A percentile compares a stretch with the other conserved stretches of the same genome.
Conservation (phyloP, 1,284 basidiomycete species). For the Tilletiaria anomala region DNA sequence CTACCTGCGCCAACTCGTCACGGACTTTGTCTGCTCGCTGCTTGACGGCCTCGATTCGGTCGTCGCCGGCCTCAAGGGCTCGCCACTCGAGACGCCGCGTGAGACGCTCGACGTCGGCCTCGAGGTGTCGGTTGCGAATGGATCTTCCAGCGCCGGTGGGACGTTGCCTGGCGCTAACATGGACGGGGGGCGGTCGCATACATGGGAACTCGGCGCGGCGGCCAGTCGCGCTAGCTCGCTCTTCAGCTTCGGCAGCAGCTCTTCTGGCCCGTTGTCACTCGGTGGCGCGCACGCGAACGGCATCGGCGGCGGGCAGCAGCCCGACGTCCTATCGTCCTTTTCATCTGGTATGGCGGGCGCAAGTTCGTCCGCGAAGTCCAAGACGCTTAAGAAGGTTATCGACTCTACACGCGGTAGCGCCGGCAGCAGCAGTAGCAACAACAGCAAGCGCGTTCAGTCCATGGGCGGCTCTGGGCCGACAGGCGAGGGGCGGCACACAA, state of each 20-base stretch:
- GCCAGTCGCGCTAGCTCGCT: slow-evolving; percentile 18
- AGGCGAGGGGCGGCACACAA: slow-evolving; percentile 21
- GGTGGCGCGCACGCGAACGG: not conserved
- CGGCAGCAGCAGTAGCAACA: not conserved
- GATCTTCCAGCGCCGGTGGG: no score
- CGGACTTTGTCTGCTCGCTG: slow-evolving; percentile 23
- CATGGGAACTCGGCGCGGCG: no score
- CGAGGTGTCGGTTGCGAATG: not conserved
- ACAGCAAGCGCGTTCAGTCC: no score
- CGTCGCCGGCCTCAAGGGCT: slow-evolving; percentile 22
- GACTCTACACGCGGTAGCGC: not conserved
- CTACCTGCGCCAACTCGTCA: slow-evolving; percentile 31
- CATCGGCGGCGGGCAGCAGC: not conserved
- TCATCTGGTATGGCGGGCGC: no score
- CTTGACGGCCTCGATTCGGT: slow-evolving; percentile 26
- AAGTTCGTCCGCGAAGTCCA: no score
- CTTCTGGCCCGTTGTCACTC: no score
- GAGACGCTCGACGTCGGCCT: slow-evolving; percentile 27
- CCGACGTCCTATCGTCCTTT: no score
- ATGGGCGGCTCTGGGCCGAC: slow-evolving; percentile 12
- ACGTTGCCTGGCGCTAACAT: no score
- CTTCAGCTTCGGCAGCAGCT: slow-evolving; percentile 5
- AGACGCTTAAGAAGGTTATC: no score
- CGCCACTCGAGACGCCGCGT: slow-evolving; percentile 32
- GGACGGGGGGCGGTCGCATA: no score